Percentiles rank a stretch among this genome's conserved stretches.
Conservation (phyloP, 2,329 filamentous ascomycete species). For the Acephala macrosclerotiorum region DNA sequence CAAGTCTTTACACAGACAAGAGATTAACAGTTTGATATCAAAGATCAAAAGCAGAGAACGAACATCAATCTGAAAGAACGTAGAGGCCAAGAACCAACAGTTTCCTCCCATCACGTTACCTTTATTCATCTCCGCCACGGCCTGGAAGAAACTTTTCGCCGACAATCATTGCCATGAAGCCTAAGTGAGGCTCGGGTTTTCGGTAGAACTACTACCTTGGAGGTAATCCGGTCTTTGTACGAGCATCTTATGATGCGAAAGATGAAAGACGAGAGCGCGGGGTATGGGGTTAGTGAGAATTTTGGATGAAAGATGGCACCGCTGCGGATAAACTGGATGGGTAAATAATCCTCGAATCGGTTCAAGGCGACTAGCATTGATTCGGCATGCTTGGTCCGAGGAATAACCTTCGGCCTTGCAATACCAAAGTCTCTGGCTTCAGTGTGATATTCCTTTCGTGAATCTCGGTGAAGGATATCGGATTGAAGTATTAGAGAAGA, state of each 20-base stretch:
- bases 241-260: not conserved
- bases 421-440: no score
- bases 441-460: no score
- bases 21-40: not conserved
- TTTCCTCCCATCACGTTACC: conserved; percentile 14
- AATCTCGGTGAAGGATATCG: no score
- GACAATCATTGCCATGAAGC: conserved; percentile 8
- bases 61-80: not conserved
- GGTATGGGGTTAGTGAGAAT: conserved; percentile 7
- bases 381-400: not conserved
- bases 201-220: conserved; percentile 10
- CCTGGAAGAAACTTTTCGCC: conserved; percentile 6
- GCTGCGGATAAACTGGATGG: conserved; percentile 7
- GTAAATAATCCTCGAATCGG: conserved; percentile 10
- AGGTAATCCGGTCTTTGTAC: not conserved
- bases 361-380: not conserved
- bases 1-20: not conserved
- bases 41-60: not conserved
- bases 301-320: conserved; percentile 2
- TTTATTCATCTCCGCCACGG: conserved; percentile 3
- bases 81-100: not conserved
- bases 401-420: not conserved
- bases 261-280: not conserved
- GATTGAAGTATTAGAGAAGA: no score
- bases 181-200: conserved; percentile 10